Evolutionary conservation across 257 asterid genomes (phyloP).

Genomic region (Lavandula angustifolia): DNA sequence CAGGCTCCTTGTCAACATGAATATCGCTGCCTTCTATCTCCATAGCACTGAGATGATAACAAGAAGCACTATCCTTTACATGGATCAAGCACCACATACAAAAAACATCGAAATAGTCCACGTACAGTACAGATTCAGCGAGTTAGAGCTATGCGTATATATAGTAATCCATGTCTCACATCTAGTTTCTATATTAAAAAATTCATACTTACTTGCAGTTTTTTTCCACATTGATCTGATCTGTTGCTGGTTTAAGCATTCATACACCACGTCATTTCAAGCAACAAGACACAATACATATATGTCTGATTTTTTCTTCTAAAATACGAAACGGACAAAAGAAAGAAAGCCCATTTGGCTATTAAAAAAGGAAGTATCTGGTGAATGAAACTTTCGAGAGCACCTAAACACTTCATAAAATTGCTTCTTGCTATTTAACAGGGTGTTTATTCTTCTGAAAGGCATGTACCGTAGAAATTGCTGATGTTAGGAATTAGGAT

Average conservation of each 20-base stretch:
- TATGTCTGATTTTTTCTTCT: no score
- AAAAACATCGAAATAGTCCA: not conserved
- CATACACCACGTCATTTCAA: constrained; percentile 9
- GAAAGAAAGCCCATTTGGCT: not conserved
- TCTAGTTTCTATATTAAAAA: not conserved
- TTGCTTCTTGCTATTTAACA: not conserved
- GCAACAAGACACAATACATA: constrained; percentile 6
- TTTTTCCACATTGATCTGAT: not conserved
- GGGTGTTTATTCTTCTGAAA: not conserved
- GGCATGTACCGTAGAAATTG: not conserved
- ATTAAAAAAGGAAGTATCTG: not conserved
- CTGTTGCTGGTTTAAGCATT: not conserved
- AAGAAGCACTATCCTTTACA: not conserved
- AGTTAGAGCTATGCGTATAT: no score
- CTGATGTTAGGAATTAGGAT: no score
- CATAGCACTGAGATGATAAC: constrained; percentile 51
- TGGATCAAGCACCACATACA: constrained; percentile 11
- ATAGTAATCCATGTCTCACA: not conserved
- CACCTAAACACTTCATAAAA: no score
- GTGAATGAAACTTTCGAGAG: no score
- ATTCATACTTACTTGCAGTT: not conserved
- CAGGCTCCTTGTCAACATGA: constrained; percentile 74
- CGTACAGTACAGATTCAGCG: no score
- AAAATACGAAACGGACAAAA: no score
- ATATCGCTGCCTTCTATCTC: constrained; percentile 57